A percentile compares a stretch with the other conserved stretches of the same genome.
Conservation (phyloP, 2,329 filamentous ascomycete genomes). For the Zarea fungicola region DNA sequence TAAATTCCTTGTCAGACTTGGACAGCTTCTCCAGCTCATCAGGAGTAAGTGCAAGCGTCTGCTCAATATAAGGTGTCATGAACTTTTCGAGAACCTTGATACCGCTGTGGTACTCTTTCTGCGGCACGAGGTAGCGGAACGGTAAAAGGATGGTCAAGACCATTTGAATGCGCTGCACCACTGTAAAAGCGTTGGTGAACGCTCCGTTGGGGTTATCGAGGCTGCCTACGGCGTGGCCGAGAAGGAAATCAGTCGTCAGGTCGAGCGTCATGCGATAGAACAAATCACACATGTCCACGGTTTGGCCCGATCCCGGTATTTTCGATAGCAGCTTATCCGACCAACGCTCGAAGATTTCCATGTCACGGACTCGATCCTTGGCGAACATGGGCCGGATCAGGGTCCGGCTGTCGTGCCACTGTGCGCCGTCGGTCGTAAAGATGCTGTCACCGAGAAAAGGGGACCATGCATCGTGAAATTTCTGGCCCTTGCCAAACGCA, state of each 20-base stretch:
- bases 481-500: slow-evolving; percentile 44
- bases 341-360: slow-evolving; percentile 56
- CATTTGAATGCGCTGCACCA: slow-evolving; percentile 64
- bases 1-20: slow-evolving; percentile 61
- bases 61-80: slow-evolving; percentile 63
- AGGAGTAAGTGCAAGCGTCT: slow-evolving; percentile 55
- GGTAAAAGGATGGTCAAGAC: slow-evolving; percentile 52
- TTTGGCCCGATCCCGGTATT: slow-evolving; percentile 48
- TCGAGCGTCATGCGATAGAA: slow-evolving; percentile 65
- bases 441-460: slow-evolving; percentile 52
- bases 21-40: slow-evolving; percentile 65
- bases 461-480: slow-evolving; percentile 37
- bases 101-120: slow-evolving; percentile 54
- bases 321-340: slow-evolving; percentile 52
- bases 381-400: slow-evolving; percentile 51
- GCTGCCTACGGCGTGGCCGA: slow-evolving; percentile 52
- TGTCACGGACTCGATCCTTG: slow-evolving; percentile 41
- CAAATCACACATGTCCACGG: slow-evolving; percentile 55
- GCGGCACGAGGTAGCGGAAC: slow-evolving; percentile 53
- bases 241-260: slow-evolving; percentile 62
- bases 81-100: slow-evolving; percentile 64
- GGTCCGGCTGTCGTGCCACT: slow-evolving; percentile 50
- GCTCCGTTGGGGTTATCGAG: slow-evolving; percentile 44
- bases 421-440: slow-evolving; percentile 46
- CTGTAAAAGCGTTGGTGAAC: slow-evolving; percentile 65